These are phyloP conservation scores for Madurella mycetomatis DNA, from an alignment of 2,329 filamentous ascomycete genomes.

Conservation along the genomic window DNA sequence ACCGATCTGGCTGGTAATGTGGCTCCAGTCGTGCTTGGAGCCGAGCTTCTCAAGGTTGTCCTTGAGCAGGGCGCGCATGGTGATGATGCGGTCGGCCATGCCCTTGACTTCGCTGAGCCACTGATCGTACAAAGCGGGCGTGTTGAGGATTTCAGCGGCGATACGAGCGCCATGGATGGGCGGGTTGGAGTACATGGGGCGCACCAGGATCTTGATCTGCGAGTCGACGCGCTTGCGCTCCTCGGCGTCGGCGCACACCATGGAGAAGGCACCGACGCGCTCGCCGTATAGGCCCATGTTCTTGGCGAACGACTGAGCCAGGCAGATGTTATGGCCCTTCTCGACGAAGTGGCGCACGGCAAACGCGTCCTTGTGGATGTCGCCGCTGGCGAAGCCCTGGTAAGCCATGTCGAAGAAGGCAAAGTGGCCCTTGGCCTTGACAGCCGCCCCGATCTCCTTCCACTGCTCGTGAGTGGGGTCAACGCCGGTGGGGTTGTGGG, in stretches of 20 bases:
- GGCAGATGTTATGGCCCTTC: slow-evolving; percentile 81
- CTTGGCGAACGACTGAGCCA: slow-evolving; percentile 96
- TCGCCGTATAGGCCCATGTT: slow-evolving; percentile 99
- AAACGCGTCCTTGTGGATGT: slow-evolving; percentile 90
- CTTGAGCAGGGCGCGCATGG: slow-evolving; percentile 92
- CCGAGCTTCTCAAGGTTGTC: slow-evolving; percentile 91
- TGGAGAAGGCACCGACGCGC: slow-evolving; percentile 93
- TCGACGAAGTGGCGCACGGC: slow-evolving; percentile 89
- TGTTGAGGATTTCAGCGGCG: slow-evolving; percentile 86
- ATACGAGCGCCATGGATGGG: slow-evolving; percentile 95
- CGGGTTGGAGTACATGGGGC: slow-evolving; percentile 96
- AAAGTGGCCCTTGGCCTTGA: slow-evolving; percentile 84
- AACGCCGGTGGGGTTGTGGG: slow-evolving; percentile 96
- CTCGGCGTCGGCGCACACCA: slow-evolving; percentile 77
- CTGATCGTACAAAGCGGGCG: slow-evolving; percentile 78
- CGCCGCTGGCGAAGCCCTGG: slow-evolving; percentile 92
- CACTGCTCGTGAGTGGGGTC: slow-evolving; percentile 91
- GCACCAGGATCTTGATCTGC: slow-evolving; percentile 96
- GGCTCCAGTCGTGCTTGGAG: slow-evolving; percentile 96
- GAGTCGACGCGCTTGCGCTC: slow-evolving; percentile 96
- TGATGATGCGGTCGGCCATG: slow-evolving; percentile 99
- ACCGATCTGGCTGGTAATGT: slow-evolving; percentile 98
- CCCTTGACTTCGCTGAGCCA: slow-evolving; percentile 96
- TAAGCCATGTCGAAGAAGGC: slow-evolving; percentile 99
- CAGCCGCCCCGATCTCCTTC: slow-evolving; percentile 79